These are phyloP conservation scores for Paecilomyces niveus DNA, from an alignment of 2,329 filamentous ascomycete species.

Conservation along the genomic window DNA sequence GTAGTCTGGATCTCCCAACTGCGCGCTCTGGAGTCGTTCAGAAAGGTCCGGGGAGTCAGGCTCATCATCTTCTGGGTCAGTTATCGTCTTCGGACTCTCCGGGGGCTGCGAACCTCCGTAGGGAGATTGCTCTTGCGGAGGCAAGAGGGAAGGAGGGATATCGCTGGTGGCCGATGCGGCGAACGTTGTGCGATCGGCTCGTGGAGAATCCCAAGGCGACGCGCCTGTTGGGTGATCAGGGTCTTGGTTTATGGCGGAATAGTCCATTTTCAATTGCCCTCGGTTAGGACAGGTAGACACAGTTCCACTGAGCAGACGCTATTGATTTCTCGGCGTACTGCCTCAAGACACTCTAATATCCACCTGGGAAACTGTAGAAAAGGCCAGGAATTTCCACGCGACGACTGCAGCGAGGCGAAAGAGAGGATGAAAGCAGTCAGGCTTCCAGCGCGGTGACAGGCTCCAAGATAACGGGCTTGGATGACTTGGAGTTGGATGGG, in stretches of 20 bases:
- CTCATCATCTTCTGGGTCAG: constrained; percentile 10
- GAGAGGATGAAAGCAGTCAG: not conserved
- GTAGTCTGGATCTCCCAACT: constrained; percentile 31
- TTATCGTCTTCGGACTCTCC: constrained; percentile 9
- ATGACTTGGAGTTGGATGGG: not conserved
- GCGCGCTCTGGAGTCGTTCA: constrained; percentile 32
- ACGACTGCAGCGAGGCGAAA: not conserved
- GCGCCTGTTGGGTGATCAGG: constrained; percentile 50
- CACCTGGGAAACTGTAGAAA: not conserved
- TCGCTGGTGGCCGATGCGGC: constrained; percentile 26
- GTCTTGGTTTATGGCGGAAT: constrained; percentile 52
- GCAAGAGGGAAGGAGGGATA: constrained; percentile 35
- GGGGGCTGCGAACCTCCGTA: constrained; percentile 15
- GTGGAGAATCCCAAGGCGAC: constrained; percentile 60
- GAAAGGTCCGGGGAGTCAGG: constrained; percentile 39
- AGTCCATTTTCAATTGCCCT: constrained; percentile 50
- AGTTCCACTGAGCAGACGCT: not conserved
- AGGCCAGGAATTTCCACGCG: not conserved
- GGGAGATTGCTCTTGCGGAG: constrained; percentile 28
- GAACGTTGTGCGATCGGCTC: constrained; percentile 39
- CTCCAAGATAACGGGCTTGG: not conserved
- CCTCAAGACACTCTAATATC: not conserved
- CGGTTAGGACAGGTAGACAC: not conserved
- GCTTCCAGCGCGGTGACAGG: not conserved
- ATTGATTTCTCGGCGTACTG: not conserved